Evolutionary conservation across 805 yeast genomes (phyloP).

Genomic region (Wickerhamiella azymoides): DNA sequence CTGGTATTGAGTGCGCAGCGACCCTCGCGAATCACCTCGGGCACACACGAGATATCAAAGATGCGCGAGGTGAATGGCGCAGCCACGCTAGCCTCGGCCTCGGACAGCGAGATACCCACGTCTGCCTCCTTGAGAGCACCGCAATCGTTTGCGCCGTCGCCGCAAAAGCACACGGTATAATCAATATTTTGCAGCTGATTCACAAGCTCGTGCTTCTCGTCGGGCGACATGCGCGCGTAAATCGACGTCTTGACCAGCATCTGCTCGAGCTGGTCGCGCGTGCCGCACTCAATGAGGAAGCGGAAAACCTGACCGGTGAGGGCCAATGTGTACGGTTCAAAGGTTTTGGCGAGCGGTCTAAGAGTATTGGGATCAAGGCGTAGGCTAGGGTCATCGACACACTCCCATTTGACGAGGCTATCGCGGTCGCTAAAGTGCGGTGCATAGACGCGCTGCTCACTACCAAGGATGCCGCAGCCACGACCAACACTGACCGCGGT

Average conservation of each 20-base stretch:
- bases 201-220: constrained; percentile 92
- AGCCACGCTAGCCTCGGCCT: constrained; percentile 97
- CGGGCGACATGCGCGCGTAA: constrained; percentile 97
- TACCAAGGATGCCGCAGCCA: constrained; percentile 57
- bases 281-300: constrained; percentile 39
- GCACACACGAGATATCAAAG: constrained; percentile 85
- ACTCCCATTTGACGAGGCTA: constrained; percentile 32
- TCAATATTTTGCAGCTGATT: constrained; percentile 72
- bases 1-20: constrained; percentile 90
- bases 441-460: constrained; percentile 37
- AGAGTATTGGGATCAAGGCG: constrained; percentile 52
- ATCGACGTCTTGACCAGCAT: constrained; percentile 61
- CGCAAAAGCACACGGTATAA: constrained; percentile 93
- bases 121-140: constrained; percentile 97
- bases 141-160: constrained; percentile 99
- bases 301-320: constrained; percentile 89
- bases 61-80: constrained; percentile 91
- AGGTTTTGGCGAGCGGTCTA: constrained; percentile 29
- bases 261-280: constrained; percentile 34
- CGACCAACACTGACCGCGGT: constrained; percentile 90
- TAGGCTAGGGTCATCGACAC: constrained; percentile 32
- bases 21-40: constrained; percentile 86
- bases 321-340: constrained; percentile 46
- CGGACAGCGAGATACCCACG: constrained; percentile 89
- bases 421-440: constrained; percentile 38